Evolutionary conservation across 148 eudicot genomes (phyloP).

Genomic region (Rhododendron griersonianum): DNA sequence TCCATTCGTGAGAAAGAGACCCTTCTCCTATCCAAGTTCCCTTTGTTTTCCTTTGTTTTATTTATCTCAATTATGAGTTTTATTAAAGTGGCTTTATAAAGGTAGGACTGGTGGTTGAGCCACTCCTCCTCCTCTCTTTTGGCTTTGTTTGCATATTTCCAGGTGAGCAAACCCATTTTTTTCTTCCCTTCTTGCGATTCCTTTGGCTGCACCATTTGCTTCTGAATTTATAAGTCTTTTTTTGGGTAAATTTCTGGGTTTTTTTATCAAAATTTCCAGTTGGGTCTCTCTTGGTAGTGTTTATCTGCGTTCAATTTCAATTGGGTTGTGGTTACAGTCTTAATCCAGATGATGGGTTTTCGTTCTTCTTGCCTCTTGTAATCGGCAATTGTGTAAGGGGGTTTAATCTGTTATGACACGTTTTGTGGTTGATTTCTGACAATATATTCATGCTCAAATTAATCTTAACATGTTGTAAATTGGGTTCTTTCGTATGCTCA

Average conservation of each 20-base stretch:
- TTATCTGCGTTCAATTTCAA: neutral
- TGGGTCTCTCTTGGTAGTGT: neutral
- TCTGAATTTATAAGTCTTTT: neutral
- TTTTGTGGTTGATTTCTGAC: neutral
- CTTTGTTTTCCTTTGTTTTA: neutral
- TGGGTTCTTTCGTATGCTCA: neutral
- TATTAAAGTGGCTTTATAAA: neutral
- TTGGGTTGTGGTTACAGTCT: neutral
- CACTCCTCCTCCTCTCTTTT: neutral
- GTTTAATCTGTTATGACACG: neutral
- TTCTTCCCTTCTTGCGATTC: neutral
- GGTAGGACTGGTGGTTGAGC: conserved; percentile 9
- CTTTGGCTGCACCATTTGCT: neutral
- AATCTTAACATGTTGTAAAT: neutral
- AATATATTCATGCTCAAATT: neutral
- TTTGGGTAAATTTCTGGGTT: neutral
- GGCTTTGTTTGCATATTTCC: neutral
- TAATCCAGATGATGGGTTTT: neutral
- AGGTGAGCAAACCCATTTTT: conserved; percentile 1
- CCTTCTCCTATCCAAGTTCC: neutral
- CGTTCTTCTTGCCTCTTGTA: neutral
- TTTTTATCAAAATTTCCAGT: neutral
- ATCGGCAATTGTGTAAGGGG: neutral
- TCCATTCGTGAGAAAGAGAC: neutral
- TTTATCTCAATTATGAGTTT: neutral